Evolutionary conservation across 2,329 filamentous ascomycete genomes (phyloP).

Genomic region (Penicillium sp.): DNA sequence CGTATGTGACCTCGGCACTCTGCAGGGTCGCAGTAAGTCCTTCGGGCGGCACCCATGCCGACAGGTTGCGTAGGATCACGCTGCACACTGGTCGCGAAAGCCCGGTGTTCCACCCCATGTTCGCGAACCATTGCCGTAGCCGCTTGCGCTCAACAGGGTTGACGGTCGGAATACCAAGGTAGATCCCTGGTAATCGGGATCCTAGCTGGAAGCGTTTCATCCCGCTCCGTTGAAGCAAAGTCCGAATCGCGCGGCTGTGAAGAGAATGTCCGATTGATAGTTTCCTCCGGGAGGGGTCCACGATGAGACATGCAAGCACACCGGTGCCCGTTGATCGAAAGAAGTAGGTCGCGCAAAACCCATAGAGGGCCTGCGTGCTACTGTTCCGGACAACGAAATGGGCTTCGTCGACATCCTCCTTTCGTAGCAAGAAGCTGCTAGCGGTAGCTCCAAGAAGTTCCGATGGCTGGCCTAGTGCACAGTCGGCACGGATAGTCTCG

Average conservation of each 20-base stretch:
- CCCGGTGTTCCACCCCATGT: slow-evolving; percentile 79
- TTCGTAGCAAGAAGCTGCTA: slow-evolving; percentile 72
- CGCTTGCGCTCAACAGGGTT: slow-evolving; percentile 61
- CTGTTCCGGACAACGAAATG: slow-evolving; percentile 94
- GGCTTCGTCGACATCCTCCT: slow-evolving; percentile 69
- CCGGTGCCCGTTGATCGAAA: slow-evolving; percentile 68
- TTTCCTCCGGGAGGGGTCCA: slow-evolving; percentile 81
- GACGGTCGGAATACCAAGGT: slow-evolving; percentile 75
- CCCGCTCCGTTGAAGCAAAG: slow-evolving; percentile 67
- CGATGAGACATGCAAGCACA: slow-evolving; percentile 81
- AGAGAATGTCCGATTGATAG: slow-evolving; percentile 88
- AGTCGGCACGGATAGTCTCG: slow-evolving; percentile 63
- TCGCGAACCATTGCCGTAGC: slow-evolving; percentile 79
- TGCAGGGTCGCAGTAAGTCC: slow-evolving; percentile 73
- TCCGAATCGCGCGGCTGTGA: slow-evolving; percentile 79
- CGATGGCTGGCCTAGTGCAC: slow-evolving; percentile 62
- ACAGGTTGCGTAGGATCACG: slow-evolving; percentile 71
- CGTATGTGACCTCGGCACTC: slow-evolving; percentile 72
- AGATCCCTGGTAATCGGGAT: slow-evolving; percentile 77
- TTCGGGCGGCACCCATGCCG: slow-evolving; percentile 71
- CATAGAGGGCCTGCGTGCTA: slow-evolving; percentile 85
- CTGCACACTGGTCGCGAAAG: slow-evolving; percentile 65
- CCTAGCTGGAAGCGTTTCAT: slow-evolving; percentile 82
- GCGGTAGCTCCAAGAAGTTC: slow-evolving; percentile 69
- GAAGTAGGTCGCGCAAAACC: slow-evolving; percentile 87